Evolutionary conservation across 139 green algal genomes (phyloP).

Genomic region (Eudorina sp.): DNA sequence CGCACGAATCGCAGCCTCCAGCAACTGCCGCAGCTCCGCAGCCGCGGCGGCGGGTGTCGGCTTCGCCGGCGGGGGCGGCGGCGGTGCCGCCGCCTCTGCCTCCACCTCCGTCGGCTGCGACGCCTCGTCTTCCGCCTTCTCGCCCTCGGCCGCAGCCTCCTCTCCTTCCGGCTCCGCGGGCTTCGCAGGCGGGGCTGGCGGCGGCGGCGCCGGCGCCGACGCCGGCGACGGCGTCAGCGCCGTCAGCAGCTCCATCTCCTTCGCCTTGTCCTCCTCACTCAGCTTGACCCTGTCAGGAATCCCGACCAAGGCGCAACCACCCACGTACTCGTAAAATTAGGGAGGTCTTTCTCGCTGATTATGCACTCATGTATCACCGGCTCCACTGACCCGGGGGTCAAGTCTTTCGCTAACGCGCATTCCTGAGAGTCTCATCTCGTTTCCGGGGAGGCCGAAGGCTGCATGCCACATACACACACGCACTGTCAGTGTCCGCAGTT

Average conservation of each 20-base stretch:
- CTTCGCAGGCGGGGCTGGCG: background rate
- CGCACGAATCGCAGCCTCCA: background rate
- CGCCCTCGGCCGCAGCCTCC: background rate
- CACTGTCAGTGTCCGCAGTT: too few species aligned
- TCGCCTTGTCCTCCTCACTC: background rate
- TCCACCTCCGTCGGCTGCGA: background rate
- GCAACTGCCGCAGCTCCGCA: background rate
- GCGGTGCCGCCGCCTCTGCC: background rate
- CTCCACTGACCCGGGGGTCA: too few species aligned
- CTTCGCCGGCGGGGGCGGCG: background rate
- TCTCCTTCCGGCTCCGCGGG: background rate
- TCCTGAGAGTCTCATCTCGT: too few species aligned
- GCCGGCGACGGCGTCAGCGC: background rate
- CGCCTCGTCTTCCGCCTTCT: background rate
- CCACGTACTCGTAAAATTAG: too few species aligned
- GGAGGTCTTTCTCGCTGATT: too few species aligned
- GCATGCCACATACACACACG: too few species aligned
- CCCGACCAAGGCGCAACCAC: too few species aligned
- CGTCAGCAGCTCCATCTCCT: constrained; percentile 4
- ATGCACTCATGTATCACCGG: too few species aligned
- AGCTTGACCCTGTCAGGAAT: constrained; percentile 27
- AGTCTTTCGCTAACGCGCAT: too few species aligned
- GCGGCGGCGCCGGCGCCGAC: background rate
- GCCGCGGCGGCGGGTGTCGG: constrained; percentile 4
- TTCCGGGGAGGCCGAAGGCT: too few species aligned